A percentile compares a stretch with the other conserved stretches of the same genome.
Conservation (phyloP, 352 stramenopile species). For the Blastocystis sp. region DNA sequence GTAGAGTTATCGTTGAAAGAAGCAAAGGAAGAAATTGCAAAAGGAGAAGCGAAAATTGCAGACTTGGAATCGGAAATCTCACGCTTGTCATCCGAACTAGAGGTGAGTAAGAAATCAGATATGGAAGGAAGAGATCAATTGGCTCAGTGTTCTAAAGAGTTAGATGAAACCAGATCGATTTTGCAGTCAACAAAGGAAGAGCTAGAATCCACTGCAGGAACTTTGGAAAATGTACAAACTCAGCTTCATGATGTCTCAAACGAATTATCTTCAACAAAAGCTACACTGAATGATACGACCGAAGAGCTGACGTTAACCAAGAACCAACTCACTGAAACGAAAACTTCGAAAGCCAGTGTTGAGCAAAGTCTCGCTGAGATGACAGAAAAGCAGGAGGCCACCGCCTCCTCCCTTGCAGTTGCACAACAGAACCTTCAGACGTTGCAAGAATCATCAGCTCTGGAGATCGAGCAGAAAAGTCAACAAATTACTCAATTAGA, state of each 20-base stretch:
- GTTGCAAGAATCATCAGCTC: not conserved
- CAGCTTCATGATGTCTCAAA: not conserved
- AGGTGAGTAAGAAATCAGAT: not conserved
- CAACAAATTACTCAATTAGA: not conserved
- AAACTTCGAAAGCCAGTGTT: not conserved
- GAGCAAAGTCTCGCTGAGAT: not conserved
- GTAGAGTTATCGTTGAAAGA: not conserved
- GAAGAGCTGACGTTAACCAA: not conserved
- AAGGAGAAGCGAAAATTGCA: not conserved
- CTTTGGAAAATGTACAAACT: not conserved
- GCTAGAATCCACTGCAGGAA: not conserved
- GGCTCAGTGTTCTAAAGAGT: not conserved
- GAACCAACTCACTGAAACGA: not conserved
- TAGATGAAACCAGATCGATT: not conserved
- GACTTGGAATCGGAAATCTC: not conserved
- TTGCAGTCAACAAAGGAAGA: not conserved
- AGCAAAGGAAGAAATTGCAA: not conserved
- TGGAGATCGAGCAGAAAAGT: not conserved
- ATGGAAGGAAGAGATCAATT: not conserved
- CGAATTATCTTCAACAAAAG: not conserved
- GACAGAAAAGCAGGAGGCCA: not conserved
- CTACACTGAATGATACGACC: not conserved
- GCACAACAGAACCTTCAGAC: not conserved
- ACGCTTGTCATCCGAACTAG: not conserved
- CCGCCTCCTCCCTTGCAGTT: not conserved